These are phyloP conservation scores for Lanmaoa pseudosensibilis DNA, from an alignment of 768 basidiomycete species.

Conservation along the genomic window DNA sequence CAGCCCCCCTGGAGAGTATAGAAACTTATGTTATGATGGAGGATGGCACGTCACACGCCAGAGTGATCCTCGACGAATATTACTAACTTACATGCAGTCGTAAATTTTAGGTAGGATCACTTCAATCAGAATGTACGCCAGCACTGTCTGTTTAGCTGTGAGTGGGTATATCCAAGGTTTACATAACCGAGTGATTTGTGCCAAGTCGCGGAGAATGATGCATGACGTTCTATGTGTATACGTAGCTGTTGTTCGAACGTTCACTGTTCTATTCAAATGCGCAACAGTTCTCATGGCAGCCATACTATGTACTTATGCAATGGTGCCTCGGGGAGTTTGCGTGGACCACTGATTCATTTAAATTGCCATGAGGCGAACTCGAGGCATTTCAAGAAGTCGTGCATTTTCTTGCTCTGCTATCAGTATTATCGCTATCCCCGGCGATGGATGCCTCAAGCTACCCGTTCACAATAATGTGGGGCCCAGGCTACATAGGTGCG, in stretches of 20 bases:
- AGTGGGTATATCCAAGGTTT: neutral
- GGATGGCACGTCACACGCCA: conserved; percentile 55
- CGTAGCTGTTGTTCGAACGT: too few relatives aligned
- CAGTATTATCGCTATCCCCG: neutral
- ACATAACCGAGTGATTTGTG: neutral
- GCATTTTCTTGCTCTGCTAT: neutral
- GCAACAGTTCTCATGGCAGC: neutral
- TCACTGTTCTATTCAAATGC: neutral
- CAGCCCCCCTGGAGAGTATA: conserved; percentile 44
- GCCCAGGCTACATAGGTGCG: conserved; percentile 11
- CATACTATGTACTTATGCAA: neutral
- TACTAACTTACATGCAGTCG: conserved; percentile 27
- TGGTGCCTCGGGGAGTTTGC: neutral
- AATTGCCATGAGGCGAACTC: neutral
- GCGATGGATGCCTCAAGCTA: conserved; percentile 1
- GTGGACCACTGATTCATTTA: neutral
- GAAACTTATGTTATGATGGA: conserved; percentile 69
- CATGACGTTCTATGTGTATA: too few relatives aligned
- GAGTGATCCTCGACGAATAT: conserved; percentile 47
- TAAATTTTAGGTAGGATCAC: neutral
- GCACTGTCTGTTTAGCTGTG: neutral
- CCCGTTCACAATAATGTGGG: neutral
- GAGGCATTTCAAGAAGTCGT: neutral
- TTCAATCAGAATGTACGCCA: neutral
- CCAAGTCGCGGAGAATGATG: too few relatives aligned